Evolutionary conservation across 768 basidiomycete genomes (phyloP), one percentile per base, ranked within the genome.

Genomic region (Mycena chlorophos): DNA sequence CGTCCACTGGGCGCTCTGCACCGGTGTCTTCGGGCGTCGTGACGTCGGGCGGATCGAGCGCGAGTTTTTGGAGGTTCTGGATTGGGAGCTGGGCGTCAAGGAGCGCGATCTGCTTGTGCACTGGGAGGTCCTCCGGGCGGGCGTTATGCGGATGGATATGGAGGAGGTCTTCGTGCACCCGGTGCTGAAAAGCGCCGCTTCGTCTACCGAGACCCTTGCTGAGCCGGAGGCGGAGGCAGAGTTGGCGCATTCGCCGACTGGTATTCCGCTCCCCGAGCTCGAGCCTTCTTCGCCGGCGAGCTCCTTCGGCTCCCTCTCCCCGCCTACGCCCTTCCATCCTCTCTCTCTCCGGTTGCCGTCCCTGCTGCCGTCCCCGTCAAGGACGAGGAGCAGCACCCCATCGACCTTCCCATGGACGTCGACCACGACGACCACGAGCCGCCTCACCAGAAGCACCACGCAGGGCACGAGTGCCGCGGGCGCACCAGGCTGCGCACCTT

Each of bases 1-100:
- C 73, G 71, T 79, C 42, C 83, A 84, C 65, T 85, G 83, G 83
- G 76, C 78, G 16, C 66, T 76, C 22, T 79, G 77, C 62, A 78
- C 79, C 0, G 74, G 76, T 3, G 76, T 79, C 17, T 80, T 80
- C 54, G 75, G 78, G 52, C 76, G 75, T 57, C 75, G 78, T 28
- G 79, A 81, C 54, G 71, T 80, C 6, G 79, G 76, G 40, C 71
- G 79, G 49, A 79, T 81, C 55, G 79, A 81, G 64, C 77, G 79
- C 59, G 79, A 81, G 63, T 80, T 79, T 60, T 69, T 80, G 17
- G 75, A 75, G 52, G 78, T 81, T 19, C 69, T 81, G 34, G 75
- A 79, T 57, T 81, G 77, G 60, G 74, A 80, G 56, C 69, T 81
- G 10, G 64, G 71, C 39, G 65, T 81, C 54, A 66, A 69, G 37